Base-by-base conservation (phyloP, 1,139 yeast species). In the Kurtzmaniella quercitrusa region DNA sequence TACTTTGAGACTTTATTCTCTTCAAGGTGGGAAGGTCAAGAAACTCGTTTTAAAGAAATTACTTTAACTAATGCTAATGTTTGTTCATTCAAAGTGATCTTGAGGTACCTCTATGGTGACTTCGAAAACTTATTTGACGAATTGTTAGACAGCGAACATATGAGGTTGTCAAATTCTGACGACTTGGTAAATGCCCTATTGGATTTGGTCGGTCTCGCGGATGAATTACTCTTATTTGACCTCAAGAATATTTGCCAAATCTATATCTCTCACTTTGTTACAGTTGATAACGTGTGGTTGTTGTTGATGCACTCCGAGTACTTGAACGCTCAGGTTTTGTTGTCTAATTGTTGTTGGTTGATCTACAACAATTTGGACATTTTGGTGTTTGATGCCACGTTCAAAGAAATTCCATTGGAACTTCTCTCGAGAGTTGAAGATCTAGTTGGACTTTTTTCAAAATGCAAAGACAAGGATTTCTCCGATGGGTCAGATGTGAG, bases 361-460 rank as follows among this genome's bases (percentile, higher is more conserved):
- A 70, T 88, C 14, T 80, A 76, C 50, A 74, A 78, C 50, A 88
- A 88, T 54, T 61, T 87, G 47, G 89, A 83, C 34, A 59, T 79
- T 4, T 57, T 87, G 19, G 63, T 88, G 38, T 76, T 80, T 46
- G 87, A 84, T 50, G 53, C 60, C 2, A 39, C 57, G 2, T 57
- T 70, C 42, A 47, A 51, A 17, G 66, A 60, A 6, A 50, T 71
- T 15, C 62, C 69, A 2, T 45, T 50, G 6, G 66, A 62, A 0
- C 36, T 66, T 11, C 40, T 70, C 38, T 26, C 43, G 5, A 57
- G 56, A 41, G 46, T 72, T 8, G 76, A 72, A 41, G 41, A 42
- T 2, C 62, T 61, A 34, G 45, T 71, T 3, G 45, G 43, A 8
- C 50, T 59, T 33, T 61, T 70, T 36, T 58, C 59, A 34, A 50